phyloP scores from a whole-genome alignment of 2,329 filamentous ascomycete genomes.

The Cladosporium sp. region DNA sequence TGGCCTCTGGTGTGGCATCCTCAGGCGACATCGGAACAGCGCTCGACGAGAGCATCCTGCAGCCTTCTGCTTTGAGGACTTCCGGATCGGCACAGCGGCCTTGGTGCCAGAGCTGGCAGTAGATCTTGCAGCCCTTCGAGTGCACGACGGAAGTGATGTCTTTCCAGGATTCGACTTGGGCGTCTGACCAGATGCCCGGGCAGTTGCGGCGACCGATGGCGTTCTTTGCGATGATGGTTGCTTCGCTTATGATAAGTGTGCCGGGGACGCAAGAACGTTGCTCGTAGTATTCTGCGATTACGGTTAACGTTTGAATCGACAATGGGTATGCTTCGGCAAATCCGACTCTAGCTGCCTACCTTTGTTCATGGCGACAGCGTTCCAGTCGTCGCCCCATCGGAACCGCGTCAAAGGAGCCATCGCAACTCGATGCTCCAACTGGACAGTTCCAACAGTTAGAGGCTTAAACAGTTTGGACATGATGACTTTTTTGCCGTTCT shows the following conservation, averaged over 20 bases:
- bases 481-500: not conserved
- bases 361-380: not conserved
- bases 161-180: conserved; percentile 46
- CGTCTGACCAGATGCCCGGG: conserved; percentile 26
- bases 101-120: conserved; percentile 41
- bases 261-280: conserved; percentile 27
- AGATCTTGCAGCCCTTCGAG: conserved; percentile 45
- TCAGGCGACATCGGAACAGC: conserved; percentile 24
- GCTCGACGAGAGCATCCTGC: conserved; percentile 25
- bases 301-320: conserved; percentile 18
- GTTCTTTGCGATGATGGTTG: conserved; percentile 29
- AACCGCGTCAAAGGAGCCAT: conserved; percentile 54
- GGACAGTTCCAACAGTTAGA: conserved; percentile 35
- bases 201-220: conserved; percentile 26
- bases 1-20: conserved; percentile 13
- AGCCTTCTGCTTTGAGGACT: conserved; percentile 19
- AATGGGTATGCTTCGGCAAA: conserved; percentile 43
- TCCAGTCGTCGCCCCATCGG: conserved; percentile 37
- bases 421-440: conserved; percentile 43
- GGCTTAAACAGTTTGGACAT: conserved; percentile 33
- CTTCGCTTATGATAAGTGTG: conserved; percentile 30
- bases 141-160: conserved; percentile 47
- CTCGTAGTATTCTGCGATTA: conserved; percentile 29
- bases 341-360: conserved; percentile 13
- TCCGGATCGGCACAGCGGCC: conserved; percentile 40